Evolutionary conservation across 495 filamentous ascomycete genomes (phyloP), one percentile per base, ranked within the genome.

Genomic region (Xylaria palmicola): DNA sequence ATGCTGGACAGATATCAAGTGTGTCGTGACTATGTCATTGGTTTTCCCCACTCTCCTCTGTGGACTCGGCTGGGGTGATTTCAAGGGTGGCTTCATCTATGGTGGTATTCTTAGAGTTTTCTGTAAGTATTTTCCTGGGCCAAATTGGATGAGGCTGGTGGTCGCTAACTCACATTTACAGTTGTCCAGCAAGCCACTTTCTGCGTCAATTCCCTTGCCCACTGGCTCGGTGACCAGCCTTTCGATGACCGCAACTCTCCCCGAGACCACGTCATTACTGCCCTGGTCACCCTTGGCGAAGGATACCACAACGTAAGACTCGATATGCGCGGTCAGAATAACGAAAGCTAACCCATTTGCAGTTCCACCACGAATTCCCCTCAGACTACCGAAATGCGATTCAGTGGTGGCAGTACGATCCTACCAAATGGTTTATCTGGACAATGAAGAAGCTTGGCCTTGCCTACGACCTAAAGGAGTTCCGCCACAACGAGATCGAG

Each of bases 191-290:
- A 98, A 77, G 94, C 94, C 61, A 98, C 94, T 65, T 98, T 98
- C 87, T 98, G 94, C 67, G 93, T 98, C 84, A 98, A 98, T 86
- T 96, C 92, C 50, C 82, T 98, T 59, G 94, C 94, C 60, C 94
- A 98, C 81, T 98, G 93, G 93, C 90, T 98, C 71, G 94, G 94
- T 63, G 94, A 98, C 72, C 94, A 98, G 79, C 94, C 94, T 53
- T 98, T 98, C 75, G 94, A 98, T 63, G 94, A 98, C 85, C 92
- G 93, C 75, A 97, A 98, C 86, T 94, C 90, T 58, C 94, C 94
- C 63, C 90, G 94, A 70, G 94, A 98, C 72, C 94, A 97, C 76
- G 85, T 96, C 71, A 88, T 98, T 76, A 98, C 94, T 44, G 94
- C 94, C 49, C 78, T 98, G 12, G 90, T 95, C 57, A 98, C 94